These are phyloP conservation scores for Anisogramma anomala DNA, from an alignment of 2,329 filamentous ascomycete genomes.

Conservation along the genomic window DNA sequence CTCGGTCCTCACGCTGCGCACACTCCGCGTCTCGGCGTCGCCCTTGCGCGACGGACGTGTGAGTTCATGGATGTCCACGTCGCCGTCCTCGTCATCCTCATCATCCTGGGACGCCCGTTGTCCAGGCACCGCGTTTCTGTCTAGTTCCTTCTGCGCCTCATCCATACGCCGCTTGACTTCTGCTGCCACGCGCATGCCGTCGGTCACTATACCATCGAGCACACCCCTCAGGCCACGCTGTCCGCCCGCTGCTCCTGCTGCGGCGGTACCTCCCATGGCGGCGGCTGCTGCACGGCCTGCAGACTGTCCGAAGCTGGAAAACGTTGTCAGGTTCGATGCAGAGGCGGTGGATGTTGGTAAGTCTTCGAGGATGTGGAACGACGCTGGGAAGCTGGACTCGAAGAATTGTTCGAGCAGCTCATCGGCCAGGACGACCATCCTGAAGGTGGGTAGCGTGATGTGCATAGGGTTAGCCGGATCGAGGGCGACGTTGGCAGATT, in stretches of 20 bases:
- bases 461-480: slow-evolving; percentile 88
- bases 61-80: slow-evolving; percentile 19
- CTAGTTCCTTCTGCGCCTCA: slow-evolving; percentile 83
- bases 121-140: slow-evolving; percentile 62
- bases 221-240: slow-evolving; percentile 76
- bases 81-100: slow-evolving; percentile 58
- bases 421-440: slow-evolving; percentile 95
- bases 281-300: slow-evolving; percentile 31
- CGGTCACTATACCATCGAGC: slow-evolving; percentile 92
- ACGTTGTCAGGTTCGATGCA: slow-evolving; percentile 70
- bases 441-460: slow-evolving; percentile 93
- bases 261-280: slow-evolving; percentile 29
- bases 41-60: slow-evolving; percentile 33
- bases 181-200: slow-evolving; percentile 89
- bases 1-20: slow-evolving; percentile 52
- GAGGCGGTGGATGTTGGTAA: slow-evolving; percentile 32
- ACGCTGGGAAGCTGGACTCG: slow-evolving; percentile 86
- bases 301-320: slow-evolving; percentile 58
- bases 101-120: slow-evolving; percentile 46
- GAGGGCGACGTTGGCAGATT: slow-evolving; percentile 77
- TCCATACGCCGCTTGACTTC: slow-evolving; percentile 91
- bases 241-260: slow-evolving; percentile 44
- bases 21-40: slow-evolving; percentile 51
- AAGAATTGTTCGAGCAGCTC: slow-evolving; percentile 96
- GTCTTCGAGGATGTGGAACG: slow-evolving; percentile 74